Evolutionary conservation across 192 early-diverging fungal species (phyloP), one percentile per base, ranked within the genome.

Genomic region (Backusella parvicylindrica): DNA sequence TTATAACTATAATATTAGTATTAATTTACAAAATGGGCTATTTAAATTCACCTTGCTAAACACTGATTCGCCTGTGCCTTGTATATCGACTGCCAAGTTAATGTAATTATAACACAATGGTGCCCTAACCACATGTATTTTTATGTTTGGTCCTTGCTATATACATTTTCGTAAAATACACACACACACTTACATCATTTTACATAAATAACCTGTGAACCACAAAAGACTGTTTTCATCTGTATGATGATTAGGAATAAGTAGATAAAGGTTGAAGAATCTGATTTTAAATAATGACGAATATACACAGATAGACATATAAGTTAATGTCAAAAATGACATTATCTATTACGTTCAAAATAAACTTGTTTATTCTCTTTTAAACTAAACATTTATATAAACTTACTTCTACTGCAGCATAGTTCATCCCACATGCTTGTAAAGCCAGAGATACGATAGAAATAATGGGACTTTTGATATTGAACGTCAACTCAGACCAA

Each of bases 61-160:
- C 2, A 83, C 85, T 37, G 84, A 75, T 13, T 81, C 64, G 3
- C 41, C 49, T 15, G 81, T 31, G 81, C 76, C 26, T 85, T 75
- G 41, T 84, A 72, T 71, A 50, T 79, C 76, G n/a, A 77, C 74
- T 18, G 88, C 87, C 77, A 93, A 85, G 50, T 94, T 97, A 30
- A 98, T 85, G 74, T 94, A 98, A 81, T 99, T 99, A 84, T 98
- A 98, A 75, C 95, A 97, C 40, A 99, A 86, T 9, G 97, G 97
- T 0, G 81, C 78, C 72, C 81, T 83, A 65, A 21, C 41, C 28
- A 33, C 8, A 31, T 33, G 7, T 32, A 91, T 84, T 6, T 82
- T 86, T 21, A 88, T 78, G 43, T 53, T 32, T n/a, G 32, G 4
- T 50, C 13, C 2, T n/a, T 40, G 26, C 18, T 5, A 3, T 32